Conservation (phyloP, 2,329 filamentous ascomycete species). For the Chaetomium globosum region DNA sequence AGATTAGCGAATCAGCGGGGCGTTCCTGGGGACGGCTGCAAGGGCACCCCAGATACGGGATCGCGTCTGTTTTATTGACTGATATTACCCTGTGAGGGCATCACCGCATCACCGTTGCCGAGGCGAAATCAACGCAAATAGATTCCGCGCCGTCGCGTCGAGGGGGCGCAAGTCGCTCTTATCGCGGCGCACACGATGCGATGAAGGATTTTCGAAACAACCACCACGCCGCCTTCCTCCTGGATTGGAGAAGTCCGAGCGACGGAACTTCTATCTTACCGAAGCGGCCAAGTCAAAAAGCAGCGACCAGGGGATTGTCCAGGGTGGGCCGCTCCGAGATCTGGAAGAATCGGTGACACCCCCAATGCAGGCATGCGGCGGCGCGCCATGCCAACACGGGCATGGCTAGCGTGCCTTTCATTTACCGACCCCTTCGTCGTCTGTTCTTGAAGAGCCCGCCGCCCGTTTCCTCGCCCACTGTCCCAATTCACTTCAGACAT, state of each 20-base stretch:
- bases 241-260: conserved; percentile 21
- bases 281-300: not conserved
- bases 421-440: conserved; percentile 14
- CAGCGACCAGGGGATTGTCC: not conserved
- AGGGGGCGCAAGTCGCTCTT: not conserved
- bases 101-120: conserved; percentile 4
- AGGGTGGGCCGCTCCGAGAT: not conserved
- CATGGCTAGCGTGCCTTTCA: conserved; percentile 20
- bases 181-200: not conserved
- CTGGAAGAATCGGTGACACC: conserved; percentile 18
- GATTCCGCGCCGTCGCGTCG: not conserved
- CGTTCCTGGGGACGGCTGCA: not conserved
- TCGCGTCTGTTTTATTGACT: not conserved
- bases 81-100: not conserved
- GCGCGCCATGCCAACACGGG: conserved; percentile 18
- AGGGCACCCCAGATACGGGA: not conserved
- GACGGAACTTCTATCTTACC: not conserved
- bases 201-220: not conserved
- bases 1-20: conserved; percentile 13
- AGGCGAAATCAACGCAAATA: not conserved
- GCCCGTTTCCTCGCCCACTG: conserved; percentile 10
- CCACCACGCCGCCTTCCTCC: conserved; percentile 5
- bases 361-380: not conserved
- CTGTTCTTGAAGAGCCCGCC: conserved; percentile 10
- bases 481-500: conserved; percentile 1